Evolutionary conservation across 805 yeast genomes (phyloP), one percentile per base, ranked within the genome.

Genomic region (Starmerella asiatica): DNA sequence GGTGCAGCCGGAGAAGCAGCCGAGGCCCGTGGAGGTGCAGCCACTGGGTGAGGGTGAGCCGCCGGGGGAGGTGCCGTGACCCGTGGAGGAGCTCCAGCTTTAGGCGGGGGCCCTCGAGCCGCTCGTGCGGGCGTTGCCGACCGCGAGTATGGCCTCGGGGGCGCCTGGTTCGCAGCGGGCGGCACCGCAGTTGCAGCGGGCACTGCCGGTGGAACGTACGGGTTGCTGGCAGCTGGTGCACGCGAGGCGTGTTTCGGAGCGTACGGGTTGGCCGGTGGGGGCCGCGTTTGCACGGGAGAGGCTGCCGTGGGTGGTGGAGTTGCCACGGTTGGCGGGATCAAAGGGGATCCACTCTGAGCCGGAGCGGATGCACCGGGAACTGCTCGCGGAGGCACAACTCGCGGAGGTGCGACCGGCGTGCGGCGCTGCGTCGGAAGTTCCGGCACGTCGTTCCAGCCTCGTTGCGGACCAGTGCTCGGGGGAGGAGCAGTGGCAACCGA

Each of bases 241-340:
- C 23, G 9, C 26, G 54, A 51, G 48, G 2, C 49, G 38, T 28
- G 42, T 53, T 63, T 55, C 36, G 66, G 58, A 15, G 64, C 61
- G 44, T 65, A 59, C 5, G 63, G 56, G 39, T 54, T 58, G 37
- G 53, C 43, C 17, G 61, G 47, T 16, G 36, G 33, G 6, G 45
- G 29, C 24, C 44, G 35, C 8, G 58, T 53, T 31, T 55, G 53
- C 23, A 59, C 56, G 19, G 57, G 49, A n/a, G 50, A 45, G 17
- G 61, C 55, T 16, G 44, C 39, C 3, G 42, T 18, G 21, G 4
- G 46, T 2, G 44, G 17, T 5, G 42, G 16, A 15, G 40, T 29
- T 16, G 38, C 32, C 3, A 21, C 29, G 21, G 43, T 46, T 7
- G 44, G 49, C 16, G 29, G 36, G 12, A 24, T 33, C 20, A 32